A percentile compares a stretch with the other conserved stretches of the same genome.
Evolutionary conservation across 495 filamentous ascomycete genomes (phyloP).

Genomic region (Aspergillus biplanus): DNA sequence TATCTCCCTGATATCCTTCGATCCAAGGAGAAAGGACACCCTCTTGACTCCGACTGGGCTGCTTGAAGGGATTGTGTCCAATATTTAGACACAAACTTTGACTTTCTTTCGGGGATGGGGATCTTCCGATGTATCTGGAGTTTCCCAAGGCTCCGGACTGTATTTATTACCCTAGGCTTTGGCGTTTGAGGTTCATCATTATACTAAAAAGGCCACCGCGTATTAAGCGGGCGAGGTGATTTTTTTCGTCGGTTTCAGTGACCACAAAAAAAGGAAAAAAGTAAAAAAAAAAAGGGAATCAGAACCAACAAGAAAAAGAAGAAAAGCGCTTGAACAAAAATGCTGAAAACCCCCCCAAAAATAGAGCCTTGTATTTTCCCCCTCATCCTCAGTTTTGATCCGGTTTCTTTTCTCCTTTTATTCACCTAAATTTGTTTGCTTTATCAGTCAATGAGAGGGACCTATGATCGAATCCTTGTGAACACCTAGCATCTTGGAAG

Average conservation of each 20-base stretch:
- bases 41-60: conserved; percentile 64
- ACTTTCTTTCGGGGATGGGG: neutral
- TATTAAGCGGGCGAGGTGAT: conserved; percentile 21
- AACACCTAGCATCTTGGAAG: neutral
- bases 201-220: conserved; percentile 31
- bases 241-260: conserved; percentile 8
- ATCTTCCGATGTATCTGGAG: conserved; percentile 3
- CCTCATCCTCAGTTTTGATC: conserved; percentile 19
- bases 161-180: conserved; percentile 45
- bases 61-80: conserved; percentile 36
- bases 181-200: conserved; percentile 44
- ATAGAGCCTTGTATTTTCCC: conserved; percentile 25
- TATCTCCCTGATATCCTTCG: conserved; percentile 48
- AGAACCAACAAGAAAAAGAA: conserved; percentile 14
- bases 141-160: conserved; percentile 29
- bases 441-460: conserved; percentile 7
- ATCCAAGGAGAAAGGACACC: conserved; percentile 51
- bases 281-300: conserved; percentile 3
- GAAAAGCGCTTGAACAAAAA: conserved; percentile 14
- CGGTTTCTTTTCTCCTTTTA: conserved; percentile 19
- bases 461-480: conserved; percentile 2
- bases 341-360: conserved; percentile 18
- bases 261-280: neutral
- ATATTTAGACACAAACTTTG: conserved; percentile 7
- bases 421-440: conserved; percentile 16